Percentiles rank a stretch among this genome's conserved stretches.
Evolutionary conservation across 441 rosid genomes (phyloP).

Genomic region (Corymbia citriodora): DNA sequence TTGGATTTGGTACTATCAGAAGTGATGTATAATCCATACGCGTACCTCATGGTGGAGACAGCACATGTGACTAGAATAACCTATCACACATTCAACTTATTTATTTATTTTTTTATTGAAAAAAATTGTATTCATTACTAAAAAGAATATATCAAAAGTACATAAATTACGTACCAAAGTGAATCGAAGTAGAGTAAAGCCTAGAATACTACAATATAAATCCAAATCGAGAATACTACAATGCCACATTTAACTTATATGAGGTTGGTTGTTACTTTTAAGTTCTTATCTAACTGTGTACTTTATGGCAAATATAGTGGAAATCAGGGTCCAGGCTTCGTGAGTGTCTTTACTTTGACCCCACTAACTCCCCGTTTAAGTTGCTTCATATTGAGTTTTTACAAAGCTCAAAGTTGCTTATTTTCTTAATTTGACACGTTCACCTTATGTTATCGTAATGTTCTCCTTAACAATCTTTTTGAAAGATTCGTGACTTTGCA

Average conservation of each 20-base stretch:
- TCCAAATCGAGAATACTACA: background rate
- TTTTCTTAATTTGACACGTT: background rate
- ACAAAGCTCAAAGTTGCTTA: background rate
- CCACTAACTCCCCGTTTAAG: background rate
- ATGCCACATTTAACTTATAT: background rate
- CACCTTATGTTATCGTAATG: background rate
- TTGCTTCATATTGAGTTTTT: background rate
- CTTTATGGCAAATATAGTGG: background rate
- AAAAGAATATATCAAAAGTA: background rate
- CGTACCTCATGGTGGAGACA: fast-evolving
- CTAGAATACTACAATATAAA: background rate
- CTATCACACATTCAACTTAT: background rate
- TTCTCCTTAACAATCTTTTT: background rate
- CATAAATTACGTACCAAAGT: too few species aligned
- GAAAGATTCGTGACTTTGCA: background rate
- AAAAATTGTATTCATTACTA: too few species aligned
- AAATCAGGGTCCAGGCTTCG: background rate
- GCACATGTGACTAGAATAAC: background rate
- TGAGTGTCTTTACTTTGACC: background rate
- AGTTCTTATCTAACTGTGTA: background rate
- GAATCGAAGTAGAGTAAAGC: background rate
- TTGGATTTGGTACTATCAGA: background rate
- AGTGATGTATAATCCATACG: background rate
- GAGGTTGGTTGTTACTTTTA: background rate
- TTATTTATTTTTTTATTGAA: background rate